Evolutionary conservation across 768 basidiomycete species (phyloP).

Genomic region (Xanthoconium purpureum): DNA sequence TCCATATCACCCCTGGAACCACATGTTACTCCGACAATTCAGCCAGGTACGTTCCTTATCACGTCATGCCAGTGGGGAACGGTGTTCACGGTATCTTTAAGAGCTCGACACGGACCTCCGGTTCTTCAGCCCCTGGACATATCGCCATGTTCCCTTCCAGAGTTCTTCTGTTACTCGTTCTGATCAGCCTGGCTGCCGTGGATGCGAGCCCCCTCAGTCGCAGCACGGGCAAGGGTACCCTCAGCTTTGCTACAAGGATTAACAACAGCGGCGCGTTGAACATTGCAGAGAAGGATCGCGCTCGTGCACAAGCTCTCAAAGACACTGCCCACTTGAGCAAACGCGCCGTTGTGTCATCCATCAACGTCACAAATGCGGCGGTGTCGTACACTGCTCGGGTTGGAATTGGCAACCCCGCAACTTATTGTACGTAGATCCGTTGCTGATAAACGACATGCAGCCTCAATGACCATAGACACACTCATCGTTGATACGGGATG

Average conservation of each 20-base stretch:
- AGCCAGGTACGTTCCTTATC: neutral
- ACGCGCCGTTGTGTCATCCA: neutral
- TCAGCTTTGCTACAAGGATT: conserved; percentile 15
- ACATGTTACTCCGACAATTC: too few species aligned
- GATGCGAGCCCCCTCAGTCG: conserved; percentile 15
- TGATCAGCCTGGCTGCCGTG: conserved; percentile 13
- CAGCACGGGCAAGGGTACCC: conserved; percentile 9
- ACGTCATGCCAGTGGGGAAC: neutral
- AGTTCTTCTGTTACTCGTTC: conserved; percentile 11
- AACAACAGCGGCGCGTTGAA: conserved; percentile 10
- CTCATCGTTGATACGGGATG: conserved; percentile 28
- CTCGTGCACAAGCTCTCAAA: neutral
- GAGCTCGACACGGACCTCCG: neutral
- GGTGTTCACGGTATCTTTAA: neutral
- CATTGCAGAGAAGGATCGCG: conserved; percentile 3
- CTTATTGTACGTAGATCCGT: conserved; percentile 9
- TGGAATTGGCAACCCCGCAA: conserved; percentile 19
- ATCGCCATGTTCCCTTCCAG: conserved; percentile 15
- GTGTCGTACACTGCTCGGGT: conserved; percentile 29
- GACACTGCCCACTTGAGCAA: conserved; percentile 26
- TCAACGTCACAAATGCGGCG: conserved; percentile 18
- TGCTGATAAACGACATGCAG: neutral
- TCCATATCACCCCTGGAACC: too few species aligned
- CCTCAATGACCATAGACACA: conserved; percentile 17
- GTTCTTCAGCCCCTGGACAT: neutral